Base-by-base conservation (phyloP, 129 eudicot species). In the Tanacetum coccineum region DNA sequence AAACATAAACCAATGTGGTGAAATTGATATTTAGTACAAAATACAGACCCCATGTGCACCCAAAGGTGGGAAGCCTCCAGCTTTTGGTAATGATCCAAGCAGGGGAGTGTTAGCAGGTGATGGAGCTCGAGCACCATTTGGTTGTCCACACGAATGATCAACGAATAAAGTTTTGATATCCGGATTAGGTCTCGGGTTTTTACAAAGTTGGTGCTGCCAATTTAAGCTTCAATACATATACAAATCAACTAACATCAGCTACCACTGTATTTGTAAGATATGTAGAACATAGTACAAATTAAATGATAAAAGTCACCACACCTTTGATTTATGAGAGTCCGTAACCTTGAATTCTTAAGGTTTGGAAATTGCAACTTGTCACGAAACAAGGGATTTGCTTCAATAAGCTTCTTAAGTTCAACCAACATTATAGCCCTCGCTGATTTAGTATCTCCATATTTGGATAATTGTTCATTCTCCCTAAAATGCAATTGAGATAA, bases 181-280 rank as follows among this genome's bases (percentile, higher is more conserved):
- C 12, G 97, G 97, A 80, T 90, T 90, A 48, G 97, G 95, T 82
- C 95, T 82, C 15, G 97, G 97, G 68, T 82, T 87, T 74, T 90
- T 90, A 74, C 97, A 90, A 39, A 90, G 88, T 72, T 90, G 97
- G 55, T 90, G 97, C 81, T 90, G 97, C 97, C 97, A 90, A 74
- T 90, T 90, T 71, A 90, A 74, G 76, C 97, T 90, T 91, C 80
- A 73, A 30, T 21, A 42, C 60, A 70, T 47, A 47, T 14, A 36
- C 40, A 36, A 36, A 0, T 6, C 5, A 6, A 36, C 40, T 36
- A 36, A 6, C 9, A 36, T 36, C 40, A 8, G 71, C 19, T 30
- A 58, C 18, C 46, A 67, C 68, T 64, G 72, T 64, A 66, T 32
- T 3, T 52, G 54, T 18, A 42, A 50, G n/a, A 26, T 13, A 39